A percentile compares a stretch with the other conserved stretches of the same genome.
phyloP scores from a whole-genome alignment of 441 rosid species.

The Syzygium syzygioides region DNA sequence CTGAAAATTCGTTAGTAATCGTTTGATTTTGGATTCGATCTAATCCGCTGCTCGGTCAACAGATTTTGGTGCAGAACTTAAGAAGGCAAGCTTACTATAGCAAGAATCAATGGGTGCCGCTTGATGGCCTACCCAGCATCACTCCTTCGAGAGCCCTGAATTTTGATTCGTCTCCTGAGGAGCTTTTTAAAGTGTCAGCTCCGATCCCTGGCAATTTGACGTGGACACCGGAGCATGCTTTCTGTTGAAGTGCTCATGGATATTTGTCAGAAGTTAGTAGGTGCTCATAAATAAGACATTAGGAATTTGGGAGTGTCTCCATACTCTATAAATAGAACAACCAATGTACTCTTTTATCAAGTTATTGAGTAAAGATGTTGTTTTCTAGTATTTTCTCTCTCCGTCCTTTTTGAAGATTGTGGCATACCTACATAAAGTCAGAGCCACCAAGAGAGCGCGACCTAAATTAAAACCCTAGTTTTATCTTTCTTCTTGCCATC shows the following conservation, averaged over 20 bases:
- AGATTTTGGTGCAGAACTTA: constrained; percentile 33
- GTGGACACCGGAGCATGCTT: constrained; percentile 12
- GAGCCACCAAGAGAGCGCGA: background rate
- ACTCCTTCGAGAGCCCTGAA: constrained; percentile 21
- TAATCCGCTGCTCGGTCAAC: background rate
- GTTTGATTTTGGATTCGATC: background rate
- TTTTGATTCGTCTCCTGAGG: background rate
- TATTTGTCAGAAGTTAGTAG: background rate
- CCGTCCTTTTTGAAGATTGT: background rate
- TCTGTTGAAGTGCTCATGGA: background rate
- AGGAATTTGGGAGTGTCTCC: background rate
- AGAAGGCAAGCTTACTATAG: constrained; percentile 49
- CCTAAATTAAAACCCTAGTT: background rate
- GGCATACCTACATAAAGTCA: background rate
- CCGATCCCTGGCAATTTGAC: constrained; percentile 1
- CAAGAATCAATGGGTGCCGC: background rate
- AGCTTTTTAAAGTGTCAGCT: constrained; percentile 5
- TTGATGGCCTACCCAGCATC: constrained; percentile 8
- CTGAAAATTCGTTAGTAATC: background rate
- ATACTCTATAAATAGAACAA: background rate
- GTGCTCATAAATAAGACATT: background rate
- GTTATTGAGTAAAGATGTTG: background rate
- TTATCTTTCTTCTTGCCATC: background rate
- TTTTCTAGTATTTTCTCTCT: background rate
- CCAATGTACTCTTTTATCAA: background rate